Evolutionary conservation across 1,284 basidiomycete genomes (phyloP).

Genomic region (Puccinia horiana): DNA sequence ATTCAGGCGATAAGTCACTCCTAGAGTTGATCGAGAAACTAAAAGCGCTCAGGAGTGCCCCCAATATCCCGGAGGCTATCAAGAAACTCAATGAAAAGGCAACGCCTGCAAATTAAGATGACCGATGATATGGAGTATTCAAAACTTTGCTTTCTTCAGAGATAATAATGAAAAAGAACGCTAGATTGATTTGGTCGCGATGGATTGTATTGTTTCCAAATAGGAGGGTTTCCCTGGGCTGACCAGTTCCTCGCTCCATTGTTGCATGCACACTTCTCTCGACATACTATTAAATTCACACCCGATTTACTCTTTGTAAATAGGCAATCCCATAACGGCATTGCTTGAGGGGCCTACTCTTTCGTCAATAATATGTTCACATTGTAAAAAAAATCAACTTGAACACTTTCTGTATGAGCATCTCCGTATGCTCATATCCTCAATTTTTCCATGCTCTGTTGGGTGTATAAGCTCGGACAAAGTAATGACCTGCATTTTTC

Average conservation of each 20-base stretch:
- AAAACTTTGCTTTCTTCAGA: neutral
- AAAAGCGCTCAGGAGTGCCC: neutral
- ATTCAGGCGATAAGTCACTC: slow-evolving; percentile 1
- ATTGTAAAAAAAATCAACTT: no score
- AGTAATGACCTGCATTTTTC: no score
- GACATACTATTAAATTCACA: neutral
- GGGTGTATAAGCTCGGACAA: no score
- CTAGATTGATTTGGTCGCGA: neutral
- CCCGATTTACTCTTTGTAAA: neutral
- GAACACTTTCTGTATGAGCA: no score
- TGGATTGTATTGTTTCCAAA: neutral
- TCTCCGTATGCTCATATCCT: no score
- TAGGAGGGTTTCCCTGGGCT: neutral
- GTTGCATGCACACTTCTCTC: neutral
- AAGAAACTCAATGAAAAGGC: slow-evolving; percentile 18
- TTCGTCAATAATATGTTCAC: neutral
- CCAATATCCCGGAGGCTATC: slow-evolving; percentile 25
- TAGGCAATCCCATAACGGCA: neutral
- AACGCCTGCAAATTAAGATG: neutral
- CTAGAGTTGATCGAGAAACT: slow-evolving; percentile 32
- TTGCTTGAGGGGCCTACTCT: neutral
- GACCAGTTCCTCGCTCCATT: neutral
- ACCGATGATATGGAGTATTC: neutral
- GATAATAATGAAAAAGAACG: neutral
- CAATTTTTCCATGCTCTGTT: no score